Percentiles rank a stretch among this genome's conserved stretches.
phyloP scores from a whole-genome alignment of 345 rosid species.

The Brassica nigra region DNA sequence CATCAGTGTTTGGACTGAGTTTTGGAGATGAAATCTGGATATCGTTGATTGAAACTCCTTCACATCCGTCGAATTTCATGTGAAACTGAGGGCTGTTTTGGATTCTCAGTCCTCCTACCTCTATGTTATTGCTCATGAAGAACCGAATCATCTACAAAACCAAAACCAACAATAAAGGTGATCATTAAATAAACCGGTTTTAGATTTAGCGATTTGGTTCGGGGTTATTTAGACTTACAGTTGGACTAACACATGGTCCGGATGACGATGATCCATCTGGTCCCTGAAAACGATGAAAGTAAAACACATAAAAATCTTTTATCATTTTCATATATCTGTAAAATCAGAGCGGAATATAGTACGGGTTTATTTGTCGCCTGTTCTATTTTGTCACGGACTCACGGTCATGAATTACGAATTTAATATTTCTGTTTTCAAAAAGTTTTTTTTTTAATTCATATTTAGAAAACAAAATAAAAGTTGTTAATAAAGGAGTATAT shows the following conservation, averaged over 20 bases:
- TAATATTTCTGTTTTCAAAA: too few relatives aligned
- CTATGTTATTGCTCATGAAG: conserved; percentile 93
- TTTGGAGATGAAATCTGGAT: conserved; percentile 80
- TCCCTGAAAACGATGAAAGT: conserved; percentile 51
- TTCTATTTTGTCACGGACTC: conserved; percentile 12
- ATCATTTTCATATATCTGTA: background rate
- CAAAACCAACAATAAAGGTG: background rate
- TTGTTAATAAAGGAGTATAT: too few relatives aligned
- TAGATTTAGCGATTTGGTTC: background rate
- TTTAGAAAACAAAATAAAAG: too few relatives aligned
- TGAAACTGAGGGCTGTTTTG: conserved; percentile 96
- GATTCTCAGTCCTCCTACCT: conserved; percentile 60
- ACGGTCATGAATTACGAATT: background rate
- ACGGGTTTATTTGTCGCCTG: conserved; percentile 19
- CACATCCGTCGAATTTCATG: conserved; percentile 94
- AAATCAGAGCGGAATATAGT: conserved; percentile 3
- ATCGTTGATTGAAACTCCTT: conserved; percentile 69
- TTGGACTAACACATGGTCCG: conserved; percentile 86
- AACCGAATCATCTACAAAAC: conserved; percentile 73
- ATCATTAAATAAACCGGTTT: conserved; percentile 1
- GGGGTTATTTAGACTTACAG: conserved; percentile 51
- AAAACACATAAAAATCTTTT: background rate
- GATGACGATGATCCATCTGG: conserved; percentile 57
- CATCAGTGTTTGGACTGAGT: conserved; percentile 94
- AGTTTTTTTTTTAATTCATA: too few relatives aligned